Conservation (phyloP, 83 land plant species). For the Diphasiastrum complanatum region DNA sequence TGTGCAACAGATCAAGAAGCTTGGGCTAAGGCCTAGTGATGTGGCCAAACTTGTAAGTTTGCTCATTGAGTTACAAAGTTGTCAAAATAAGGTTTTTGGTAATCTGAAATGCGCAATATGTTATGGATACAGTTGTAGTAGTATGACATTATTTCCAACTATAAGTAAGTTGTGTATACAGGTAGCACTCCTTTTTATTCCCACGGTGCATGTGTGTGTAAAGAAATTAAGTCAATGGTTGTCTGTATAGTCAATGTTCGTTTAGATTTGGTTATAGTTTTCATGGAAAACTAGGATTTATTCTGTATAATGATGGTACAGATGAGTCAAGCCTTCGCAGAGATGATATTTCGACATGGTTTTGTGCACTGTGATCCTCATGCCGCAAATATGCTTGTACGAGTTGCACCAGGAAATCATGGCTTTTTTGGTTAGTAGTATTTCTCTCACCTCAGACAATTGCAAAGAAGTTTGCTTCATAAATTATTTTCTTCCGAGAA, state of each 20-base stretch:
- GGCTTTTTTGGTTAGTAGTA: slow-evolving; percentile 47
- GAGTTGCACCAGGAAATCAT: slow-evolving; percentile 44
- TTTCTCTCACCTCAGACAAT: too few species aligned
- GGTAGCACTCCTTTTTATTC: too few species aligned
- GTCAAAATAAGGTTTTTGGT: neutral
- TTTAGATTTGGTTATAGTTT: too few species aligned
- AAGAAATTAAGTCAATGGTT: too few species aligned
- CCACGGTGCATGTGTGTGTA: too few species aligned
- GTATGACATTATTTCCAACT: too few species aligned
- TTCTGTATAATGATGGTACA: slow-evolving; percentile 20
- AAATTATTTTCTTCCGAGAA: too few species aligned
- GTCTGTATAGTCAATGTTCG: too few species aligned
- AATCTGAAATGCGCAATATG: neutral
- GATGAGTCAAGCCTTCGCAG: slow-evolving; percentile 86
- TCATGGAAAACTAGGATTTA: too few species aligned
- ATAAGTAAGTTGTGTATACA: too few species aligned
- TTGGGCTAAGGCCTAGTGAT: slow-evolving; percentile 64
- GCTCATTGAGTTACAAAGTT: neutral
- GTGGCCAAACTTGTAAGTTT: slow-evolving; percentile 70
- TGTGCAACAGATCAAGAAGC: slow-evolving; percentile 52
- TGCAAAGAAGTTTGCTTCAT: too few species aligned
- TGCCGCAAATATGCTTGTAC: slow-evolving; percentile 90
- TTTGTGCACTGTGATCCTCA: slow-evolving; percentile 99
- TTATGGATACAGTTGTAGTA: neutral
- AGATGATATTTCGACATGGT: slow-evolving; percentile 95